A percentile compares a stretch with the other conserved stretches of the same genome.
Conservation (phyloP, 2,329 filamentous ascomycete species). For the Diaporthe citriasiana region DNA sequence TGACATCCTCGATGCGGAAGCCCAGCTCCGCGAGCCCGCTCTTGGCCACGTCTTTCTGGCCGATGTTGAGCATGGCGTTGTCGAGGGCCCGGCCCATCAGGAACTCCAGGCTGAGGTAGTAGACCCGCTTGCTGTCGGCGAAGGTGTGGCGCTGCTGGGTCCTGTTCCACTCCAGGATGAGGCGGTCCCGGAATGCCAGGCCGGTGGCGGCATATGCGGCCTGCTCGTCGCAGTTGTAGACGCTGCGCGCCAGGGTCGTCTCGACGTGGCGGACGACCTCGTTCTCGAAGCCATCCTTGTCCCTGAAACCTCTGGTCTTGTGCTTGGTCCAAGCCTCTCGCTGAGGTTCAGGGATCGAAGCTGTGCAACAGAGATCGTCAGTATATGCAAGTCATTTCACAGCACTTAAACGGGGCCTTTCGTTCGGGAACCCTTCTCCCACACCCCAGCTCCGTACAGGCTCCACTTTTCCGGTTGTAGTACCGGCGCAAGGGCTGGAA, state of each 20-base stretch:
- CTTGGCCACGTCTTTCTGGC: conserved; percentile 86
- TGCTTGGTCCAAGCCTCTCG: conserved; percentile 82
- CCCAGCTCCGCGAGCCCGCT: conserved; percentile 90
- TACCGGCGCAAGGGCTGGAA: background rate
- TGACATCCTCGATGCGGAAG: conserved; percentile 96
- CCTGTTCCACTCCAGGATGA: conserved; percentile 97
- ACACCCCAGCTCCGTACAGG: background rate
- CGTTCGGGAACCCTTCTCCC: background rate
- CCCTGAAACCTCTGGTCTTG: conserved; percentile 77
- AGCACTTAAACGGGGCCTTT: too few species aligned
- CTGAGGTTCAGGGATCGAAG: conserved; percentile 88
- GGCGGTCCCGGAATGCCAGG: conserved; percentile 90
- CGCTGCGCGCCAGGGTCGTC: conserved; percentile 92
- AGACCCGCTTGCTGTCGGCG: conserved; percentile 91
- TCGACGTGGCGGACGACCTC: conserved; percentile 96
- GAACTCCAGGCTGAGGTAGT: conserved; percentile 98
- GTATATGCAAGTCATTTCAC: background rate
- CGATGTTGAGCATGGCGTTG: conserved; percentile 98
- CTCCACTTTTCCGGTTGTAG: conserved; percentile 22
- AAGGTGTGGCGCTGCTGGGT: conserved; percentile 97
- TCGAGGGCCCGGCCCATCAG: conserved; percentile 96
- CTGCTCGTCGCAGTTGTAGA: conserved; percentile 98
- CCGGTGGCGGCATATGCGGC: conserved; percentile 94
- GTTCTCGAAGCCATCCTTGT: conserved; percentile 86
- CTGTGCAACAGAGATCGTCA: conserved; percentile 52